These are phyloP conservation scores for Xerocomellus chrysenteron DNA, from an alignment of 768 basidiomycete genomes.

Conservation along the genomic window DNA sequence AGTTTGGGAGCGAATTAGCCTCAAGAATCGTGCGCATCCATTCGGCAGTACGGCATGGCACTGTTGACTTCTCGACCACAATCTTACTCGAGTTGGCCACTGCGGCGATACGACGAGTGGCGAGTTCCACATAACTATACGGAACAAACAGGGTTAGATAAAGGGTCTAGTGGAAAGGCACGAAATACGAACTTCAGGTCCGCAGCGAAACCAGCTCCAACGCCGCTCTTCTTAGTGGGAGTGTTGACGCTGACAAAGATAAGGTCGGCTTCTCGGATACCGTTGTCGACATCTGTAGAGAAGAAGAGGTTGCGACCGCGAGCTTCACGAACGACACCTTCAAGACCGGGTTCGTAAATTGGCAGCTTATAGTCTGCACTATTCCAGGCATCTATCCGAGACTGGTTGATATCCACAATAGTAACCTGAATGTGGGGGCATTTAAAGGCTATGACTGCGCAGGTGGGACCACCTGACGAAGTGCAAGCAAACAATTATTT, in stretches of 20 bases:
- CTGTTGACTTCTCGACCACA: slow-evolving; percentile 99
- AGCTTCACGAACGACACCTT: slow-evolving; percentile 81
- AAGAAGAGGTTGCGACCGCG: slow-evolving; percentile 97
- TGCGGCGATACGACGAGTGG: slow-evolving; percentile 92
- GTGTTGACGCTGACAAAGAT: slow-evolving; percentile 99
- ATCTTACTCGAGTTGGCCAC: slow-evolving; percentile 93
- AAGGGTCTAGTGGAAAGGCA: slow-evolving; percentile 1
- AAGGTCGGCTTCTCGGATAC: slow-evolving; percentile 91
- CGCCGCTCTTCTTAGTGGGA: slow-evolving; percentile 96
- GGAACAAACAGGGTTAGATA: slow-evolving; percentile 6
- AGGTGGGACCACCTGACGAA: slow-evolving; percentile 83
- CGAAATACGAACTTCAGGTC: slow-evolving; percentile 83
- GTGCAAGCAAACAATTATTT: slow-evolving; percentile 16
- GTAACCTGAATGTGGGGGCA: slow-evolving; percentile 93
- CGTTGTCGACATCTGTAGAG: slow-evolving; percentile 91
- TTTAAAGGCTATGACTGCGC: slow-evolving; percentile 91
- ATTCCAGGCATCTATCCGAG: slow-evolving; percentile 97
- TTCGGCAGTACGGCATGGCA: slow-evolving; percentile 97
- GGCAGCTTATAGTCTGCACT: slow-evolving; percentile 79
- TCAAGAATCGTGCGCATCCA: slow-evolving; percentile 99
- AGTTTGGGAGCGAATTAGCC: slow-evolving; percentile 91
- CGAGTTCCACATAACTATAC: slow-evolving; percentile 90
- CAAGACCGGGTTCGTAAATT: slow-evolving; percentile 97
- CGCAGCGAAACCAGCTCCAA: slow-evolving; percentile 97
- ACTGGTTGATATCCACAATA: slow-evolving; percentile 96